These are phyloP conservation scores for Cavenderia fasciculata DNA, from an alignment of 78 protist species.

Conservation along the genomic window DNA sequence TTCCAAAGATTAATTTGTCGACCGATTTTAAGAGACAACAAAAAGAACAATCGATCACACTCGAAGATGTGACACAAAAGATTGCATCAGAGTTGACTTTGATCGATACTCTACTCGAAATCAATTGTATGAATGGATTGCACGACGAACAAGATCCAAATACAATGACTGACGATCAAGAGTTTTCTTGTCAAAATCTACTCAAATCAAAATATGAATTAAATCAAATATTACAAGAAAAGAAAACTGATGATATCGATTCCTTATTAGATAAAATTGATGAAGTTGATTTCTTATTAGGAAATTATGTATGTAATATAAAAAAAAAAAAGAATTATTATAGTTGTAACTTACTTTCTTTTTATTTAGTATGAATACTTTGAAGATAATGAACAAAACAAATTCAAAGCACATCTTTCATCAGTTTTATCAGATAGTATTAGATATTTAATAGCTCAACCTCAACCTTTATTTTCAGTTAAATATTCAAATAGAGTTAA, in stretches of 20 bases:
- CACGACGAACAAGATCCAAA: too few relatives aligned
- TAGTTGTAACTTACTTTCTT: neutral
- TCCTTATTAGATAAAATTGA: neutral
- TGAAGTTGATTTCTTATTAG: conserved; percentile 20
- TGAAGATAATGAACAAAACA: conserved; percentile 30
- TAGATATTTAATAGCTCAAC: conserved; percentile 55
- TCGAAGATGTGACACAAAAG: neutral
- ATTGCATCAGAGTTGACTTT: conserved; percentile 2
- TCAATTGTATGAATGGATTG: too few relatives aligned
- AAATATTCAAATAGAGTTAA: conserved; percentile 32
- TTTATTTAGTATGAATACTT: conserved; percentile 18
- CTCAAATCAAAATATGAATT: neutral
- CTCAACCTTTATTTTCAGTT: conserved; percentile 58
- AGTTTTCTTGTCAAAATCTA: neutral
- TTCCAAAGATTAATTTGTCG: neutral
- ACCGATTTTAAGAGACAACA: neutral
- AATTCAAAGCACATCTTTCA: conserved; percentile 40
- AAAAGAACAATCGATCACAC: neutral
- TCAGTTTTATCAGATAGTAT: conserved; percentile 55
- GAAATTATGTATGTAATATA: conserved; percentile 28
- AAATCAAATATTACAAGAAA: too few relatives aligned
- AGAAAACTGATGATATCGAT: neutral
- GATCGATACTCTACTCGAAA: too few relatives aligned
- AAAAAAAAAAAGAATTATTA: neutral
- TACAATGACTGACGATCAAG: too few relatives aligned